Conservation (phyloP, 2,329 filamentous ascomycete species). For the Metarhizium brunneum region DNA sequence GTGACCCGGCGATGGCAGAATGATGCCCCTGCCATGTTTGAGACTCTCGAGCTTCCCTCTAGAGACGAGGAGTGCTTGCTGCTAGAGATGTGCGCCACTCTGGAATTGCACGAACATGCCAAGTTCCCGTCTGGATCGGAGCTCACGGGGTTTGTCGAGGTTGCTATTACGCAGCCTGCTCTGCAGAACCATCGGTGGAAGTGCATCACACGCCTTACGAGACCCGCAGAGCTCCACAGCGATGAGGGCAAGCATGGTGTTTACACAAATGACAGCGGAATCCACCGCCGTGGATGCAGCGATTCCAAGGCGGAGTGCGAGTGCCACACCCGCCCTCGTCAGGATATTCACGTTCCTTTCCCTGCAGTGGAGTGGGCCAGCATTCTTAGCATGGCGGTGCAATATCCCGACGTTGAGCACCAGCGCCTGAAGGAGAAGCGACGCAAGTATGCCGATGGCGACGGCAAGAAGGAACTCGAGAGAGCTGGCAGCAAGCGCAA, state of each 20-base stretch:
- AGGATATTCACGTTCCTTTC: slow-evolving; percentile 47
- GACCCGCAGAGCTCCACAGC: slow-evolving; percentile 44
- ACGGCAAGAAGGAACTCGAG: slow-evolving; percentile 25
- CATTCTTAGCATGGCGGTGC: slow-evolving; percentile 47
- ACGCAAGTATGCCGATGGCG: slow-evolving; percentile 20
- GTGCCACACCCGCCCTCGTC: slow-evolving; percentile 36
- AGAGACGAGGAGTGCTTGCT: slow-evolving; percentile 45
- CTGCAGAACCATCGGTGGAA: slow-evolving; percentile 51
- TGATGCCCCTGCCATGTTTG: slow-evolving; percentile 46
- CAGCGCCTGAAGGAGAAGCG: slow-evolving; percentile 29
- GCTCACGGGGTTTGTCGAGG: slow-evolving; percentile 49
- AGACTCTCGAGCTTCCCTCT: slow-evolving; percentile 38
- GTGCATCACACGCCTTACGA: slow-evolving; percentile 48
- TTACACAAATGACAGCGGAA: slow-evolving; percentile 39
- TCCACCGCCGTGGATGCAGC: slow-evolving; percentile 44
- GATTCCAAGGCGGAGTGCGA: slow-evolving; percentile 39
- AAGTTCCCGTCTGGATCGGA: slow-evolving; percentile 51
- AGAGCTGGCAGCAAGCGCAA: slow-evolving; percentile 28
- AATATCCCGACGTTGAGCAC: slow-evolving; percentile 37
- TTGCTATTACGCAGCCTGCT: slow-evolving; percentile 43
- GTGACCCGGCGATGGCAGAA: slow-evolving; percentile 47
- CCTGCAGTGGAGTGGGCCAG: slow-evolving; percentile 49
- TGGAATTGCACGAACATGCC: slow-evolving; percentile 48
- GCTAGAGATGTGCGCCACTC: slow-evolving; percentile 52
- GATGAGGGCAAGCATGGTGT: slow-evolving; percentile 34